Percentiles rank a stretch among this genome's conserved stretches.
phyloP scores from a whole-genome alignment of 1,284 basidiomycete species.

The Trametes versicolor region DNA sequence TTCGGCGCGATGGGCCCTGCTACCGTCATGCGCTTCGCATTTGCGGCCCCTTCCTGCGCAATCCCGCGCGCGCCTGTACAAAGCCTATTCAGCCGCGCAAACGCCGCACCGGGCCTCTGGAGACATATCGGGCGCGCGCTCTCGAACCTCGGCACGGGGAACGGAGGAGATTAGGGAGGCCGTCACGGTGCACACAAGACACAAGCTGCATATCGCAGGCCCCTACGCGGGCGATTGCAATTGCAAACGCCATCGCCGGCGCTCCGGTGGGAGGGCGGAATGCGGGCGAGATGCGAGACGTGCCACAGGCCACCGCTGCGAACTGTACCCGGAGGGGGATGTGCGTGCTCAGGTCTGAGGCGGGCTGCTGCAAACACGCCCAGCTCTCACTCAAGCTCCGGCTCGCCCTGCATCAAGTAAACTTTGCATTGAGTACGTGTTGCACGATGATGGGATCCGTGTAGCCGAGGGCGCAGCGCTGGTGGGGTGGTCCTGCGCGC shows the following conservation, averaged over 20 bases:
- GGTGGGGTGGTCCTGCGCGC: not conserved
- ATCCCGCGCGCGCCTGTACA: constrained; percentile 5
- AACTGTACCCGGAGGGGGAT: not conserved
- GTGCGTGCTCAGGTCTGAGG: not conserved
- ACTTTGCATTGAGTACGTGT: not conserved
- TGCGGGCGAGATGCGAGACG: not conserved
- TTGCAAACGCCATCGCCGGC: not conserved
- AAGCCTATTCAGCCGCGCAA: constrained; percentile 24
- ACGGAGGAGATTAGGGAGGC: not conserved
- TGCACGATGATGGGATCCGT: not conserved
- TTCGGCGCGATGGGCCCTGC: not conserved
- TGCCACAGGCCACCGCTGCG: not conserved
- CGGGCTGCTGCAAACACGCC: not conserved
- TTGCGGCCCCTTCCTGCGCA: not conserved
- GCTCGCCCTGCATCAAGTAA: not conserved
- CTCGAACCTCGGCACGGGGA: not conserved
- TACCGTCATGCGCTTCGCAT: not conserved
- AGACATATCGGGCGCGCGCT: not conserved
- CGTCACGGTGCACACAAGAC: not conserved
- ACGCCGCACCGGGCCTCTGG: constrained; percentile 11
- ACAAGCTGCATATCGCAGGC: too few species aligned
- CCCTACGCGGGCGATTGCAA: too few species aligned
- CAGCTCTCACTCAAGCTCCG: constrained; percentile 5
- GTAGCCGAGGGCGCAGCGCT: not conserved
- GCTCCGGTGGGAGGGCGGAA: constrained; percentile 3